Conservation (phyloP, 371 early-diverging fungal species). For the Circinella umbellata region DNA sequence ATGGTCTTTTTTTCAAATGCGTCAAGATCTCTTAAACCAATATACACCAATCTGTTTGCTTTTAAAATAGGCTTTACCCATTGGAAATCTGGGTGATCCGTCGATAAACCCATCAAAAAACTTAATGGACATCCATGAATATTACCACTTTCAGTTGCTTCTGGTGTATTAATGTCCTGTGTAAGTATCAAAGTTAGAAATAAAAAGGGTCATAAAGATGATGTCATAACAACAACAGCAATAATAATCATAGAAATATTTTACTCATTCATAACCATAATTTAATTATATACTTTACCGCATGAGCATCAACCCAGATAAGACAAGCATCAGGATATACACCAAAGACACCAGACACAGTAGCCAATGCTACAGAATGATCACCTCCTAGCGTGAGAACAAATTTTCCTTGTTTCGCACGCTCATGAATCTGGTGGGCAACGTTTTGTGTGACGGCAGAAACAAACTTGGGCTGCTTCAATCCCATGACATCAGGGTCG, state of each 20-base stretch:
- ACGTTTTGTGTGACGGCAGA: conserved; percentile 75
- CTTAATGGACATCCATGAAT: conserved; percentile 96
- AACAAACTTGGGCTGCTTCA: conserved; percentile 84
- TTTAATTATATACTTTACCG: conserved; percentile 60
- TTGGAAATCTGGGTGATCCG: conserved; percentile 70
- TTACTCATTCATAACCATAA: background rate
- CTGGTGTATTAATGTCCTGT: conserved; percentile 95
- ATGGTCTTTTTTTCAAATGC: conserved; percentile 86
- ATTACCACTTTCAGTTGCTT: conserved; percentile 89
- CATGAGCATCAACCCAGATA: conserved; percentile 98
- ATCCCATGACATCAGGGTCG: conserved; percentile 71
- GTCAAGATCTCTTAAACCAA: conserved; percentile 97
- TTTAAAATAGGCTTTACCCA: conserved; percentile 88
- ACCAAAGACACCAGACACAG: conserved; percentile 81
- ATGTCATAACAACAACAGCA: no score
- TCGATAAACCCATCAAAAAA: conserved; percentile 87
- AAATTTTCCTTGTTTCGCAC: conserved; percentile 68
- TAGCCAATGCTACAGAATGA: conserved; percentile 91
- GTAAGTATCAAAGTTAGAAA: background rate
- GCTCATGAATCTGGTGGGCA: conserved; percentile 65
- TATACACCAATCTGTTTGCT: conserved; percentile 86
- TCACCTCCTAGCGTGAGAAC: conserved; percentile 94
- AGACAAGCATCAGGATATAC: conserved; percentile 88
- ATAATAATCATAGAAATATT: no score
- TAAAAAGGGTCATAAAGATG: background rate